phyloP scores from a whole-genome alignment of 352 stramenopile genomes.

The Phytophthora litchii region DNA sequence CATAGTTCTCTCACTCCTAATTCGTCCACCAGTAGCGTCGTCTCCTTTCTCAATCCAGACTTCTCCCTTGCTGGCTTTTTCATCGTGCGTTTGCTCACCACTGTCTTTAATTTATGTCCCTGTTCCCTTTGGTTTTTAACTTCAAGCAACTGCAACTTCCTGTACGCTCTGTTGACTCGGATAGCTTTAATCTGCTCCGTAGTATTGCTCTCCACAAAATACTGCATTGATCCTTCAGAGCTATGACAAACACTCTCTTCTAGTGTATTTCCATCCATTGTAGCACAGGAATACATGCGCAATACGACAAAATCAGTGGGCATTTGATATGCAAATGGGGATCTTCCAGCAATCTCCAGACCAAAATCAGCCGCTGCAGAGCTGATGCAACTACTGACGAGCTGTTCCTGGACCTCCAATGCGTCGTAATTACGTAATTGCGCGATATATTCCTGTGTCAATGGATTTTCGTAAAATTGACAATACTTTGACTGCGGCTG shows the following conservation, averaged over 20 bases:
- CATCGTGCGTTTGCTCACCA: conserved; percentile 16
- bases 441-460: conserved; percentile 46
- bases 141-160: conserved; percentile 40
- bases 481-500: conserved; percentile 32
- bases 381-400: conserved; percentile 35
- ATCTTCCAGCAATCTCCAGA: conserved; percentile 35
- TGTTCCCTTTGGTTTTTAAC: conserved; percentile 9
- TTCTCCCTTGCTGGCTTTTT: conserved; percentile 25
- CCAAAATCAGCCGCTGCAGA: conserved; percentile 16
- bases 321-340: conserved; percentile 30
- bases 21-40: conserved; percentile 49
- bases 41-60: conserved; percentile 33
- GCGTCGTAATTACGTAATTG: conserved; percentile 40
- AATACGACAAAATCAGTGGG: conserved; percentile 75
- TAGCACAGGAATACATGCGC: conserved; percentile 49
- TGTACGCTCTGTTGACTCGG: conserved; percentile 56
- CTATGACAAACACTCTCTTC: conserved; percentile 25
- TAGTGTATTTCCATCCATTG: neutral
- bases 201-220: conserved; percentile 9
- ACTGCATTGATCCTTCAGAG: conserved; percentile 27
- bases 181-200: conserved; percentile 42
- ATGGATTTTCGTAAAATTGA: conserved; percentile 40
- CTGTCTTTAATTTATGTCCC: conserved; percentile 23
- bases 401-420: conserved; percentile 38
- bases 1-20: conserved; percentile 60